Conservation (phyloP, 257 asterid species). For the Thymus mandschuricus region DNA sequence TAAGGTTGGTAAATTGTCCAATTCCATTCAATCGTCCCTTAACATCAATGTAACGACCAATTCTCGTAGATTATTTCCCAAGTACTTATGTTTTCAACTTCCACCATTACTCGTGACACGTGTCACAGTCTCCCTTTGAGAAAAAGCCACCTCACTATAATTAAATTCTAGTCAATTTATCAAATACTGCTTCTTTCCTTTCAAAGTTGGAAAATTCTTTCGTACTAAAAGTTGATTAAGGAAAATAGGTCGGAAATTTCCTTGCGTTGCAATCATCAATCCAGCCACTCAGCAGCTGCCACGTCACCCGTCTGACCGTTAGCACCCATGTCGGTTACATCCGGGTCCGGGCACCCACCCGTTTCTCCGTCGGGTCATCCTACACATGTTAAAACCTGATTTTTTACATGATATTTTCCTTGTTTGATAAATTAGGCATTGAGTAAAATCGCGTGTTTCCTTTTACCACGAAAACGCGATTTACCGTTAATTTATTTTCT, state of each 20-base stretch:
- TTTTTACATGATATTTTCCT: too few species aligned
- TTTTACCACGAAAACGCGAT: too few species aligned
- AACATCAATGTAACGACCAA: neutral
- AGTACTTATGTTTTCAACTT: neutral
- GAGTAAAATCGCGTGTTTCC: too few species aligned
- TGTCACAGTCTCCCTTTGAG: constrained; percentile 2
- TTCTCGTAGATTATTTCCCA: neutral
- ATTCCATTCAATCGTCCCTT: too few species aligned
- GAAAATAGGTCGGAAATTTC: too few species aligned
- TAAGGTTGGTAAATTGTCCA: too few species aligned
- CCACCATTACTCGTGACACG: neutral
- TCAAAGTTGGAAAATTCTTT: neutral
- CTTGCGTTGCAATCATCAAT: neutral
- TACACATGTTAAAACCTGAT: too few species aligned
- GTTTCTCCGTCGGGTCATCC: neutral
- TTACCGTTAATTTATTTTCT: neutral
- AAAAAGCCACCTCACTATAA: neutral
- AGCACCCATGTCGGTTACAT: neutral
- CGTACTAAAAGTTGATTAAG: too few species aligned
- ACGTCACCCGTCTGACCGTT: neutral
- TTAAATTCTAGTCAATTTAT: neutral
- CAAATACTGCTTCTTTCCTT: constrained; percentile 13
- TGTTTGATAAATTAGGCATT: too few species aligned
- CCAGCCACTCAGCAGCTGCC: constrained; percentile 14
- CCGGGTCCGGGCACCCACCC: neutral